A percentile compares a stretch with the other conserved stretches of the same genome.
Evolutionary conservation across 1,139 yeast genomes (phyloP).

Genomic region (Geotrichum reessii): DNA sequence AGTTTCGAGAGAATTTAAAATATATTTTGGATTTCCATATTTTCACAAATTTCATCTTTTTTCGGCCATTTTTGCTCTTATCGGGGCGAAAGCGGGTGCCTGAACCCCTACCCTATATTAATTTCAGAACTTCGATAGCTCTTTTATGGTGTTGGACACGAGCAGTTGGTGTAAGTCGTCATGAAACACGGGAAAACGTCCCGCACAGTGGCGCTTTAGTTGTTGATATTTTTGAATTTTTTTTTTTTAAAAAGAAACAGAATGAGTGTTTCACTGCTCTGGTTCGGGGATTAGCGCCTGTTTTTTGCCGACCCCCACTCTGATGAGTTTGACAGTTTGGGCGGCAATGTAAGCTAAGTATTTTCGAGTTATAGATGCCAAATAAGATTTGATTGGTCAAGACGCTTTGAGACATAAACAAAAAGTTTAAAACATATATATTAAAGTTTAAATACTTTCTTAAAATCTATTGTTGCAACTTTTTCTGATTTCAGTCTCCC

Average conservation of each 20-base stretch:
- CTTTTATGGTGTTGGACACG: not conserved
- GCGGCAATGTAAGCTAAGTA: not conserved
- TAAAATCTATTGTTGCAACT: not conserved
- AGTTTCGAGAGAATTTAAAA: not conserved
- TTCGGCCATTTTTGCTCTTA: not conserved
- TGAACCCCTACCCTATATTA: not conserved
- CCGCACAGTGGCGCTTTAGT: not conserved
- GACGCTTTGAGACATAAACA: not conserved
- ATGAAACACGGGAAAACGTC: not conserved
- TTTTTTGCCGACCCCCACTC: not conserved
- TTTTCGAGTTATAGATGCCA: not conserved
- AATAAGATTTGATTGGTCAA: not conserved
- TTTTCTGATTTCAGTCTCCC: not conserved
- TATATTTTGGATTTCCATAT: not conserved
- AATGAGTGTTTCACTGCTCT: not conserved
- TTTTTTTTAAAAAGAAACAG: not conserved
- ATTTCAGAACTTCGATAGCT: not conserved
- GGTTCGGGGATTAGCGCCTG: not conserved
- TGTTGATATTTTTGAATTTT: too few species aligned
- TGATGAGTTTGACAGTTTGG: not conserved
- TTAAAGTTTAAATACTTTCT: not conserved
- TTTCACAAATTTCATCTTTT: not conserved
- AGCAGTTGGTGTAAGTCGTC: not conserved
- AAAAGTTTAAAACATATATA: not conserved
- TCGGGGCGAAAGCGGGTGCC: constrained; percentile 1